Evolutionary conservation across 192 early-diverging fungal species (phyloP), one percentile per base, ranked within the genome.

Genomic region (Backusella australiensis): DNA sequence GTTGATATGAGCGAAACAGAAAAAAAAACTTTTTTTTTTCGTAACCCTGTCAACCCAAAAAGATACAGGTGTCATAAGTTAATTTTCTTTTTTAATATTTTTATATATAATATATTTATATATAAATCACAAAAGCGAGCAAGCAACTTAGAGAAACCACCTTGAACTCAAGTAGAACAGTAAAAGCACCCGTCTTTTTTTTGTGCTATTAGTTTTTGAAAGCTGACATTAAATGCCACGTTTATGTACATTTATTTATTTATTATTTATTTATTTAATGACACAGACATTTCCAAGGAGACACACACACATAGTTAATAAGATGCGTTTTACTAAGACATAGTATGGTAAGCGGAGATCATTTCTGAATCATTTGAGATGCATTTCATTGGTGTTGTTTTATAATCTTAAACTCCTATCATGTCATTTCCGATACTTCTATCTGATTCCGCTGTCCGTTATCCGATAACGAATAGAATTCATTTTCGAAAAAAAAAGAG

Each of bases 401-500:
- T 59, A 59, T 1, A 59, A 59, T 34, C 19, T 53, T 53, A 53
- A 53, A 53, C 52, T 53, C 52, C 52, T 53, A 53, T 23, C 52
- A n/a, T 53, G n/a, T 53, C 52, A 53, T 53, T 53, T 72, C 46
- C 46, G 74, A 65, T 15, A 15, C 38, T 35, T 68, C 67, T 53
- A 74, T 74, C 65, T 78, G 74, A 65, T 69, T 78, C 67, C 74
- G 73, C 52, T 19, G 52, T 39, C 76, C 15, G 67, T 35, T 35
- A 81, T 71, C 7, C 80, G 75, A 21, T 75, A 67, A 15, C 76
- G 75, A 63, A 81, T 81, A 52, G 80, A 81, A 35, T 77, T n/a
- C 19, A 53, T 19, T 53, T 9, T n/a, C 19, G 21, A 44, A 44
- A 5, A 17, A 14, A 14, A 44, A 17, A 44, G 42, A 44, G 42